phyloP scores from a whole-genome alignment of 768 basidiomycete species.

The Myochromella boudieri region DNA sequence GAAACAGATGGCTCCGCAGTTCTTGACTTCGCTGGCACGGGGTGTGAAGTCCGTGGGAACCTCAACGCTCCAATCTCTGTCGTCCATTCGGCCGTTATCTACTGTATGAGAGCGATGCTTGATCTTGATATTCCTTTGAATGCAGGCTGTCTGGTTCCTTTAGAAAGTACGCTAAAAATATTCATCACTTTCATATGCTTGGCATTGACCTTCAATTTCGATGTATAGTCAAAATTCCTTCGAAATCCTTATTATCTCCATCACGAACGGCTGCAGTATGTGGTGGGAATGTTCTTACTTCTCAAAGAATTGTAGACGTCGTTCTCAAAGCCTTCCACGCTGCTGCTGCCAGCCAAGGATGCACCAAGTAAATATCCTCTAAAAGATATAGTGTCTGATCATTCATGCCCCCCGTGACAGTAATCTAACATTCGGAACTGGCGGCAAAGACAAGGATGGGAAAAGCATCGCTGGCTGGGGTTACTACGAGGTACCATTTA shows the following conservation, averaged over 20 bases:
- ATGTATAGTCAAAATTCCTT: slow-evolving; percentile 71
- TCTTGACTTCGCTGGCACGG: slow-evolving; percentile 84
- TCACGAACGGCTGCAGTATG: slow-evolving; percentile 89
- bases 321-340: slow-evolving; percentile 92
- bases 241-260: slow-evolving; percentile 76
- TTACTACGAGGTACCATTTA: slow-evolving; percentile 68
- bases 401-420: slow-evolving; percentile 30
- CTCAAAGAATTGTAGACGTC: slow-evolving; percentile 92
- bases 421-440: slow-evolving; percentile 87
- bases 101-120: slow-evolving; percentile 87
- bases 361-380: slow-evolving; percentile 69
- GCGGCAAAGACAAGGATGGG: slow-evolving; percentile 84
- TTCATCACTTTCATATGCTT: not conserved
- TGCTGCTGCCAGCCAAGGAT: slow-evolving; percentile 90
- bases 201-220: not conserved
- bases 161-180: slow-evolving; percentile 54
- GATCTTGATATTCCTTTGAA: slow-evolving; percentile 89
- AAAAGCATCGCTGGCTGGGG: slow-evolving; percentile 82
- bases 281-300: slow-evolving; percentile 89
- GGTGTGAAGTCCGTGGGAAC: slow-evolving; percentile 81
- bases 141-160: slow-evolving; percentile 88
- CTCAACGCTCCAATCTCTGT: slow-evolving; percentile 85
- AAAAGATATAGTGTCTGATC: slow-evolving; percentile 7
- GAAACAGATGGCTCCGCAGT: slow-evolving; percentile 71
- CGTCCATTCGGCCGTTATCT: slow-evolving; percentile 85